Conservation (phyloP, 352 stramenopile genomes). For the Pythium dissimile region DNA sequence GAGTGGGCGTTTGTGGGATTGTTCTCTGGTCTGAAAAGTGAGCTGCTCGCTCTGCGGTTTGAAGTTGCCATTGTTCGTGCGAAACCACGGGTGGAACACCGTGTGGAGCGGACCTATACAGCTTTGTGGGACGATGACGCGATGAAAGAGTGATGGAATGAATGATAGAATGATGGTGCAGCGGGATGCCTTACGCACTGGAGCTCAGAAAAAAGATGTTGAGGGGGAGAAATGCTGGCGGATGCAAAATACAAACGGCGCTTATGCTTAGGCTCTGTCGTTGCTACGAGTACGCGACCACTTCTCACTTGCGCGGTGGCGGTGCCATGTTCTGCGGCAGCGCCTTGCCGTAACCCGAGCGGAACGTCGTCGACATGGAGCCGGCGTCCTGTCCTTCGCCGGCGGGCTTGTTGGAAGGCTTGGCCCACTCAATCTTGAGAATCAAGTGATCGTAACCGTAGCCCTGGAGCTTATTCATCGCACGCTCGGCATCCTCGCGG, state of each 20-base stretch:
- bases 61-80: conserved; percentile 22
- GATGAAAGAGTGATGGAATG: conserved; percentile 7
- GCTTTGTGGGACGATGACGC: conserved; percentile 1
- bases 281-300: background rate
- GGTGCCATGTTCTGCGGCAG: conserved; percentile 83
- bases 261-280: conserved; percentile 3
- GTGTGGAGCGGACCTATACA: conserved; percentile 19
- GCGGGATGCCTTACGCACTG: too few species aligned
- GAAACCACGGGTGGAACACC: conserved; percentile 12
- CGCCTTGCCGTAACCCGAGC: conserved; percentile 86
- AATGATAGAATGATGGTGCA: background rate
- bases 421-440: conserved; percentile 99
- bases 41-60: conserved; percentile 5
- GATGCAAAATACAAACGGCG: background rate
- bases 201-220: background rate
- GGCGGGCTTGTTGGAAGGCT: conserved; percentile 90
- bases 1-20: background rate
- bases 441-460: conserved; percentile 99
- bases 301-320: conserved; percentile 68
- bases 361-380: conserved; percentile 85
- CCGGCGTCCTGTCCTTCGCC: conserved; percentile 61
- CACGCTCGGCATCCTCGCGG: conserved; percentile 93
- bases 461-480: conserved; percentile 96
- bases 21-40: background rate
- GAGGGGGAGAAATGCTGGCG: background rate